A percentile compares a stretch with the other conserved stretches of the same genome.
phyloP scores from a whole-genome alignment of 164 flowering plant genomes.

The Magnolia changhungtana region DNA sequence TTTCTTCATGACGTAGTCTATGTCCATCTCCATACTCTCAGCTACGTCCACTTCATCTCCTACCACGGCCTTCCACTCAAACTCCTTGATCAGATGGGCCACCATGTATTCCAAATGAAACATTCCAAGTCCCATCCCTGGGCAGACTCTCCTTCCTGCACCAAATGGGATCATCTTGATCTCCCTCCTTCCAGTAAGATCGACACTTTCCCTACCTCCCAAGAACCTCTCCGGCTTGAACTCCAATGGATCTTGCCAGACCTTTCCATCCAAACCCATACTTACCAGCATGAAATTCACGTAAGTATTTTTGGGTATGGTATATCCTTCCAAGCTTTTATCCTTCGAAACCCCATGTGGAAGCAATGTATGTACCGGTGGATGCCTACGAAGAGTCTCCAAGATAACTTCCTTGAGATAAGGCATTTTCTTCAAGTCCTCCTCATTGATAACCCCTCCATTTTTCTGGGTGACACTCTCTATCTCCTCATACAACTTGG shows the following conservation, averaged over 20 bases:
- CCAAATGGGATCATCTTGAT: neutral
- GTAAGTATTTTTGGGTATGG: too few species aligned
- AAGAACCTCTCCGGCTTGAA: conserved; percentile 1
- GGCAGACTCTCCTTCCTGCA: neutral
- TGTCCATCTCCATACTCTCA: neutral
- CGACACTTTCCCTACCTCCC: neutral
- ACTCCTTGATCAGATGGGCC: neutral
- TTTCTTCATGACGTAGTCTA: neutral
- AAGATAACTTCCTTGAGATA: conserved; percentile 5
- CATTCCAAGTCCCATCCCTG: neutral
- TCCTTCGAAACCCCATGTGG: too few species aligned
- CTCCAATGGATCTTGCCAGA: neutral
- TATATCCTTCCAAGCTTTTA: too few species aligned
- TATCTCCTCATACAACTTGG: conserved; percentile 1
- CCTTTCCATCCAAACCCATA: conserved; percentile 7
- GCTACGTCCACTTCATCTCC: neutral
- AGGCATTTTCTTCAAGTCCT: conserved; percentile 1
- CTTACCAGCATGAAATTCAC: conserved; percentile 16
- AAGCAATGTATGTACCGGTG: too few species aligned
- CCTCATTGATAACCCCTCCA: neutral
- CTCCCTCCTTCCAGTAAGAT: neutral
- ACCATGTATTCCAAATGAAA: neutral
- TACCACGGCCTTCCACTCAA: neutral
- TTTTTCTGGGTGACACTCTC: neutral
- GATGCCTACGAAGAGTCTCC: neutral